Evolutionary conservation across 2,329 filamentous ascomycete genomes (phyloP), one percentile per base, ranked within the genome.

Genomic region (Fusarium subglutinans): DNA sequence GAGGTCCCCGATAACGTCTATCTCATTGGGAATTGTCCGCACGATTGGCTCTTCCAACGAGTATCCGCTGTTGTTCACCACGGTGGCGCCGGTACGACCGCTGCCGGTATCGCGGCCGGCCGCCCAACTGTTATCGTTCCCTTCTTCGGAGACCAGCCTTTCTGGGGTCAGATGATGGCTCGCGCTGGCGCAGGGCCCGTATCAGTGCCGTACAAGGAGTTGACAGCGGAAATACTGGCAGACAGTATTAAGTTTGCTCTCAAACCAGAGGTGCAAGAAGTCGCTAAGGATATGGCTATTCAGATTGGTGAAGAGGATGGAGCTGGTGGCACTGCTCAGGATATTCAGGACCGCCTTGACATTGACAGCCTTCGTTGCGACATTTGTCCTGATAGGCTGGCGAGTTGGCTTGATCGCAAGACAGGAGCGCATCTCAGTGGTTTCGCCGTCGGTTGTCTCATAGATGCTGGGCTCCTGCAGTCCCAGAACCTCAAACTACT

Each of bases 121-220:
- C 87, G 85, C 48, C 90, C 90, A 0, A 91, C 90, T 2, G 89
- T 91, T 79, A 88, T 92, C 28, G 88, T 92, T 0, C 90, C 90
- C 0, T 92, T 92, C 81, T 92, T 92, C 70, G 90, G 90, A 14
- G 90, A 82, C 72, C 90, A 92, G 76, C 88, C 89, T 6, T 92
- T 92, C 74, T 92, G 90, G 90, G 90, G 90, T 5, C 85, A 87
- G 14, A 92, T 92, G 84, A 86, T 91, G 26, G 86, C 88, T 2
- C 83, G 84, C 43, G 90, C 90, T 12, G 90, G 90, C 12, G 90
- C 90, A 5, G 90, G 90, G 1, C 90, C 90, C 4, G 73, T 78
- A 1, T 89, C 90, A 0, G 86, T 91, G 30, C 88, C 89, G 0
- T 87, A 88, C 76, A 91, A 89, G 69, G 80, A 87, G 50, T 78